A percentile compares a stretch with the other conserved stretches of the same genome.
phyloP scores from a whole-genome alignment of 352 stramenopile genomes.

The Globisporangium nunn region DNA sequence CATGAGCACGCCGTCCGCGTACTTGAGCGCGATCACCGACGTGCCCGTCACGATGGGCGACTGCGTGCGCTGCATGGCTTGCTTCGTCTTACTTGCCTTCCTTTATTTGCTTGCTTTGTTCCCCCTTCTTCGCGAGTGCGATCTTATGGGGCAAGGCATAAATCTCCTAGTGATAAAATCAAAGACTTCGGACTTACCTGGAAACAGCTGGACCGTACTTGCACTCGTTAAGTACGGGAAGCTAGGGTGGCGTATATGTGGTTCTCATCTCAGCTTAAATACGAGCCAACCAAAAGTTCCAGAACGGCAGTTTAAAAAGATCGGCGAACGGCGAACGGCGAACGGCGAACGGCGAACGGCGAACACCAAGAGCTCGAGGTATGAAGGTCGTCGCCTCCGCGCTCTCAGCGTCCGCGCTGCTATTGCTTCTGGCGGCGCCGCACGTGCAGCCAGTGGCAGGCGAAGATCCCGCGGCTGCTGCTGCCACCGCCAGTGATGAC shows the following conservation, averaged over 20 bases:
- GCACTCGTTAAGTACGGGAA: neutral
- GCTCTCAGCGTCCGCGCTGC: slow-evolving; percentile 34
- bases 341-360: neutral
- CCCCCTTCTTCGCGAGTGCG: neutral
- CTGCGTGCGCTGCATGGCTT: slow-evolving; percentile 73
- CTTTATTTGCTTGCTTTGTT: slow-evolving; percentile 13
- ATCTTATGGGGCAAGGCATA: slow-evolving; percentile 1
- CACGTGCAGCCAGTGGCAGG: neutral
- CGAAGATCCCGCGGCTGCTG: neutral
- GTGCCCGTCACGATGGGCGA: slow-evolving; percentile 97
- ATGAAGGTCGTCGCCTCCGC: slow-evolving; percentile 57
- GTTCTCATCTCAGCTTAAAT: neutral
- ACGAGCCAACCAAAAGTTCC: neutral
- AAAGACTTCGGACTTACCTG: too few relatives aligned
- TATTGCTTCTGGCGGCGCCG: slow-evolving; percentile 20
- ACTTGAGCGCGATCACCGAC: slow-evolving; percentile 95
- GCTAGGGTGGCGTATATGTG: neutral
- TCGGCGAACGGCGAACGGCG: neutral
- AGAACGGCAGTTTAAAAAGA: neutral
- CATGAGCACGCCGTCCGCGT: slow-evolving; percentile 95
- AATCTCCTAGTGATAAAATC: too few relatives aligned
- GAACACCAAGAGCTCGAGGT: neutral
- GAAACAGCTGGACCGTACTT: too few relatives aligned
- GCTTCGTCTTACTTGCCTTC: slow-evolving; percentile 1
- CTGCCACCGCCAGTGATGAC: neutral